Evolutionary conservation across 1,139 yeast species (phyloP).

Genomic region (Oligophagozyma castellii): DNA sequence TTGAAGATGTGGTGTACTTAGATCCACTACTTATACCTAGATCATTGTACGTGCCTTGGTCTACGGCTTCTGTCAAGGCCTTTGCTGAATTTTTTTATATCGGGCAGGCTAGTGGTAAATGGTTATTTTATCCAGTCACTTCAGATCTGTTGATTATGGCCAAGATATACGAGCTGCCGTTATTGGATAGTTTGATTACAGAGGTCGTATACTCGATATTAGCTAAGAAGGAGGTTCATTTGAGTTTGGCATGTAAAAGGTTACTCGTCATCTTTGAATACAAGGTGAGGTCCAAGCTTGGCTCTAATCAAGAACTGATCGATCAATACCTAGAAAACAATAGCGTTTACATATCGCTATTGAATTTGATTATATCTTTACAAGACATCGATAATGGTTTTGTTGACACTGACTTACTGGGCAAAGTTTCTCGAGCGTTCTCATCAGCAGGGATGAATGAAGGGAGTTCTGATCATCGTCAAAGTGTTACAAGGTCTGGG

Average conservation of each 20-base stretch:
- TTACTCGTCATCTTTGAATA: conserved; percentile 12
- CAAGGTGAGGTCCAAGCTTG: conserved; percentile 13
- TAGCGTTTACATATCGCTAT: conserved; percentile 12
- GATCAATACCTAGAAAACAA: conserved; percentile 28
- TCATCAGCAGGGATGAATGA: neutral
- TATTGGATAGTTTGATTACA: conserved; percentile 50
- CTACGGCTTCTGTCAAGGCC: conserved; percentile 46
- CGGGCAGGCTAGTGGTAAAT: conserved; percentile 62
- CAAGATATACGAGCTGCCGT: conserved; percentile 51
- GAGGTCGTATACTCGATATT: conserved; percentile 58
- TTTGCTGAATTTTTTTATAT: conserved; percentile 62
- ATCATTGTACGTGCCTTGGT: conserved; percentile 52
- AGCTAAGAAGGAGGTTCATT: conserved; percentile 42
- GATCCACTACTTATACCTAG: conserved; percentile 58
- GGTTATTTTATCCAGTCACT: conserved; percentile 55
- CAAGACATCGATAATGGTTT: conserved; percentile 48
- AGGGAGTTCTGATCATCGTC: no score
- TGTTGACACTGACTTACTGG: conserved; percentile 30
- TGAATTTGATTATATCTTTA: conserved; percentile 14
- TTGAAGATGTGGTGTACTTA: conserved; percentile 14
- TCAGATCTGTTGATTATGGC: conserved; percentile 50
- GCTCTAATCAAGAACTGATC: conserved; percentile 16
- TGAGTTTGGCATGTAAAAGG: conserved; percentile 29
- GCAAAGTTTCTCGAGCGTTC: neutral
- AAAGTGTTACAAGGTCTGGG: no score